Evolutionary conservation across 1,284 basidiomycete genomes (phyloP), one percentile per base, ranked within the genome.

Genomic region (Austroboletus novae-zelandiae): DNA sequence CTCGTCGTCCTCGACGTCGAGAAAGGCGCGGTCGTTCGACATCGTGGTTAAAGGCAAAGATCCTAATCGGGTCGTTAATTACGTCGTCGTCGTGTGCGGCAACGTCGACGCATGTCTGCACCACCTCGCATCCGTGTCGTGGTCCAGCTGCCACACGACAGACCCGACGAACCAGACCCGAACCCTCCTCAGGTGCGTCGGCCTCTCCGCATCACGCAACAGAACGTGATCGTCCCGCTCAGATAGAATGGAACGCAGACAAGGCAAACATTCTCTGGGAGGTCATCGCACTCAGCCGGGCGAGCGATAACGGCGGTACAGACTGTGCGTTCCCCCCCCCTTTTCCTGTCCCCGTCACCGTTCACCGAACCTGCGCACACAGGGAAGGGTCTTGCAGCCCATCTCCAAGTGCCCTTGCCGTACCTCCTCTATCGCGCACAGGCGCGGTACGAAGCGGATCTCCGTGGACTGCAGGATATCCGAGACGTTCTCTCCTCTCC

Each of bases 191-290:
- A 74, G 63, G 88, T 90, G 67, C 64, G 80, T 75, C 31, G 25
- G n/a, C n/a, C n/a, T n/a, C 49, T 11, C n/a, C 29, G 32, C 37
- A n/a, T 40, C 29, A 29, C 42, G 32, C 43, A 54, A 66, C 62
- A 48, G 20, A 45, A 52, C 64, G 62, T 10, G 30, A 43, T 31
- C 29, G 36, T 43, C 20, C 1, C 39, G 23, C 47, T 48, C 60
- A 87, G 89, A 83, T 91, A 66, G 82, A 86, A 74, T 91, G 89
- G 89, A 88, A 78, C 41, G 57, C 78, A 5, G 86, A 91, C 54
- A 91, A 91, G 66, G 89, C 90, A 45, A 84, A 83, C 54, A 80
- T 89, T 14, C 71, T 91, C 6, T 91, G 89, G 89, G 87, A 89
- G 65, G 84, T 87, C 43, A 89, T 91, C 54, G 83, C 88, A 49